Evolutionary conservation across 2,329 filamentous ascomycete genomes (phyloP), one percentile per base, ranked within the genome.

Genomic region (Aspergillus aculeatus): DNA sequence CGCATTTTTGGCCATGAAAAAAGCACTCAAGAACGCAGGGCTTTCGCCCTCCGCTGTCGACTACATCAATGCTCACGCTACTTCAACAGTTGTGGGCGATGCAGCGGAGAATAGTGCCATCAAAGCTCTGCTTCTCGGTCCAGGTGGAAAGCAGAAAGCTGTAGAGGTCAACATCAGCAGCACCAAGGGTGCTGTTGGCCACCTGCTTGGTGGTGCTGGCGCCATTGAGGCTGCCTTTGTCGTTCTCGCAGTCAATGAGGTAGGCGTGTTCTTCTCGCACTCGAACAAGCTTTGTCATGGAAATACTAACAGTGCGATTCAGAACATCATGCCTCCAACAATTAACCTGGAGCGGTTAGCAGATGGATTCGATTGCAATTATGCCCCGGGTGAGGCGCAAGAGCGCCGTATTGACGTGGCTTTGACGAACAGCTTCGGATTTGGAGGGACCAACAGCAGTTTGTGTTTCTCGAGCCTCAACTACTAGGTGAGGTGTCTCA

Each of bases 1-100:
- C 0, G 93, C 95, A 0, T 84, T 87, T 31, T 80, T 90, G 50
- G 90, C 94, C 3, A 99, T 99, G 95, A 89, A 84, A 72, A 86
- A 86, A 65, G 93, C 94, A 0, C 77, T 99, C 60, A 86, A 83
- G 68, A 85, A 90, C 70, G 92, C 92, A 0, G 77, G 82, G 0
- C 71, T 96, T 41, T 81, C 81, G 54, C 93, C 95, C 0, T 77
- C 77, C 0, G 78, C 87, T 47, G 87, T 99, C 4, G 91, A 93
- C 73, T 99, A 99, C 73, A 85, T 99, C 71, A 99, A 98, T 70
- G 95, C 95, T 1, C 95, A 99, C 72, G 95, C 94, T 0, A 99
- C 95, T 1, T 91, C 90, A 23, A 99, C 94, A 0, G 75, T 82
- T 6, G 83, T 98, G 2, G 95, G 95, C 0, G 95, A 99, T 77